phyloP scores from a whole-genome alignment of 2,329 filamentous ascomycete species.

The Fonsecaea erecta region DNA sequence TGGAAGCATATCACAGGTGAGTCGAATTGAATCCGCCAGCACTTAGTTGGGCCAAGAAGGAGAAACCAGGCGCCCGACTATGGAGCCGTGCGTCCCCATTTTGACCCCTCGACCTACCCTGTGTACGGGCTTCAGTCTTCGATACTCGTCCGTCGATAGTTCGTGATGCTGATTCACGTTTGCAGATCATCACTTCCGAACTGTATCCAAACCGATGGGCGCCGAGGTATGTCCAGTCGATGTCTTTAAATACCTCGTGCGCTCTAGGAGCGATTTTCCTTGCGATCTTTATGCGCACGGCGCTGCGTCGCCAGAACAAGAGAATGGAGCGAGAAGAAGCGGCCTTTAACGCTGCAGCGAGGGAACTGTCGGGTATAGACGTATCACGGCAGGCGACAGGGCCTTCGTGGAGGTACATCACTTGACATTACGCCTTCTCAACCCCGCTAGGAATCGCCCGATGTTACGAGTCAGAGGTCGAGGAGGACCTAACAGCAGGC shows the following conservation, averaged over 20 bases:
- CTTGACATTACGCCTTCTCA: not conserved
- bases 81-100: not conserved
- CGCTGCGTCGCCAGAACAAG: conserved; percentile 35
- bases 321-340: conserved; percentile 33
- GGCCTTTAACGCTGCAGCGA: not conserved
- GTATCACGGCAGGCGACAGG: not conserved
- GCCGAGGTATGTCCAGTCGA: conserved; percentile 31
- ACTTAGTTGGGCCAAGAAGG: not conserved
- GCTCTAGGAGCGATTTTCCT: conserved; percentile 34
- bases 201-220: conserved; percentile 29
- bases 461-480: not conserved
- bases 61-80: not conserved
- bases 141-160: not conserved
- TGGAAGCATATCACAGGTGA: conserved; percentile 40
- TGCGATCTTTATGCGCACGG: conserved; percentile 32
- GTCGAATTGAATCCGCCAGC: not conserved
- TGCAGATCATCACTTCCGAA: conserved; percentile 36
- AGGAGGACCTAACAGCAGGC: not conserved
- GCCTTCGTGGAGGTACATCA: conserved; percentile 17
- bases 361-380: not conserved
- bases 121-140: not conserved
- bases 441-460: not conserved
- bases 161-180: conserved; percentile 59
- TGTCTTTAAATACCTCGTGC: conserved; percentile 27
- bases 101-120: not conserved